Base-by-base conservation (phyloP, 139 green algal species). In the Closterium sp. region DNA sequence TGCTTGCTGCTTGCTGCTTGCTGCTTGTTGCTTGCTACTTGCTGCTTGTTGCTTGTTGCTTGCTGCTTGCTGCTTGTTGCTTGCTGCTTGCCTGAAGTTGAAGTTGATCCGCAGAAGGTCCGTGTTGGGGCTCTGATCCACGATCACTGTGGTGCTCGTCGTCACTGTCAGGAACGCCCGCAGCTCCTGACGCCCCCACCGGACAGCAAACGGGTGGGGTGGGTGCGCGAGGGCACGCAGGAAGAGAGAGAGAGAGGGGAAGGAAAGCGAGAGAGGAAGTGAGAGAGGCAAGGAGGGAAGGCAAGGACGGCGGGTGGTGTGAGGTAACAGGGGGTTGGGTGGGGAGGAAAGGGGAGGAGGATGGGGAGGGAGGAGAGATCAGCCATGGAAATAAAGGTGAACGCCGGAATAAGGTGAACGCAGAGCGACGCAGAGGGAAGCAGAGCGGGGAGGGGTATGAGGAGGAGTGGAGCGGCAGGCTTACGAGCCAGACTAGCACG, bases 51-150 rank as follows among this genome's bases (percentile, higher is more conserved):
- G 5, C 6, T 55, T 4, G 36, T 55, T 55, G 36, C 36, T 55
- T 55, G 36, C 36, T 55, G n/a, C n/a, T n/a, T 55, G 36, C 6
- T 12, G 5, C 6, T 55, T 4, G 36, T 55, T 55, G 36, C 36
- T 55, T 55, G 36, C 36, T 66, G 43, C 43, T 12, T 32, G 96
- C 96, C 96, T 98, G 91, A 99, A 95, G 94, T 99, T 99, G 95
- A 99, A 99, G 94, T 99, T 99, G 34, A 99, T 96, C 32, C 97
- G 96, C 19, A 99, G 91, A 32, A 99, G 93, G 86, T 99, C 98
- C 4, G 97, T 97, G 16, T 97, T 96, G 30, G 95, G 69, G 84
- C 95, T 98, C 69, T 97, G 93, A 93, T 99, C 98, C 0, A 99
- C 97, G 1, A 99, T 92, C 36, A 99, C 93, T 38, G 96, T 91